These are phyloP conservation scores for Candida dubliniensis DNA, from an alignment of 1,139 yeast genomes.

Conservation along the genomic window DNA sequence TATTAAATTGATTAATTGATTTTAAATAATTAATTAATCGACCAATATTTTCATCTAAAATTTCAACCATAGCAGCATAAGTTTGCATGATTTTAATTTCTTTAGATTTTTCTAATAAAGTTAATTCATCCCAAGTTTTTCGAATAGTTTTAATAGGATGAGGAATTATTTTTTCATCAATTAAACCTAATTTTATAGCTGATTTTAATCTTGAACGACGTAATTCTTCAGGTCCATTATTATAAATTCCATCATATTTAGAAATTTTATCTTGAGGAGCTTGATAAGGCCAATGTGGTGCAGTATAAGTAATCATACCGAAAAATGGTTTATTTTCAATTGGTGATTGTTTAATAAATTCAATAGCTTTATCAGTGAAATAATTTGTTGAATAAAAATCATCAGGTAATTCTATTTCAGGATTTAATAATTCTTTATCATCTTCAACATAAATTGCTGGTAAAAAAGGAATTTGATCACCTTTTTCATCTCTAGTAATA, in stretches of 20 bases:
- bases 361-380: slow-evolving; percentile 58
- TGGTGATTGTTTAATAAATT: slow-evolving; percentile 30
- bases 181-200: slow-evolving; percentile 45
- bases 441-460: slow-evolving; percentile 39
- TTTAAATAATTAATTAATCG: slow-evolving; percentile 42
- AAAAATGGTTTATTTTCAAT: slow-evolving; percentile 47
- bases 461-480: slow-evolving; percentile 26
- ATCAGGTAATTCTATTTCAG: slow-evolving; percentile 39
- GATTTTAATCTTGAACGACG: slow-evolving; percentile 37
- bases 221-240: slow-evolving; percentile 48
- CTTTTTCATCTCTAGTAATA: slow-evolving; percentile 36
- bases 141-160: slow-evolving; percentile 46
- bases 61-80: slow-evolving; percentile 64
- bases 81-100: slow-evolving; percentile 52
- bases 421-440: slow-evolving; percentile 30
- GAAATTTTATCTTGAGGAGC: slow-evolving; percentile 49
- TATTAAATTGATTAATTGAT: slow-evolving; percentile 42
- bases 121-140: slow-evolving; percentile 43
- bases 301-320: slow-evolving; percentile 54
- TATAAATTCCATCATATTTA: slow-evolving; percentile 51
- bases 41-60: slow-evolving; percentile 50
- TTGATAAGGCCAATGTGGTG: slow-evolving; percentile 65
- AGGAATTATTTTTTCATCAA: slow-evolving; percentile 44
- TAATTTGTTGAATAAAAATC: slow-evolving; percentile 48
- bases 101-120: slow-evolving; percentile 29